Evolutionary conservation across 2,329 filamentous ascomycete genomes (phyloP).

Genomic region (Epichloe sylvatica): DNA sequence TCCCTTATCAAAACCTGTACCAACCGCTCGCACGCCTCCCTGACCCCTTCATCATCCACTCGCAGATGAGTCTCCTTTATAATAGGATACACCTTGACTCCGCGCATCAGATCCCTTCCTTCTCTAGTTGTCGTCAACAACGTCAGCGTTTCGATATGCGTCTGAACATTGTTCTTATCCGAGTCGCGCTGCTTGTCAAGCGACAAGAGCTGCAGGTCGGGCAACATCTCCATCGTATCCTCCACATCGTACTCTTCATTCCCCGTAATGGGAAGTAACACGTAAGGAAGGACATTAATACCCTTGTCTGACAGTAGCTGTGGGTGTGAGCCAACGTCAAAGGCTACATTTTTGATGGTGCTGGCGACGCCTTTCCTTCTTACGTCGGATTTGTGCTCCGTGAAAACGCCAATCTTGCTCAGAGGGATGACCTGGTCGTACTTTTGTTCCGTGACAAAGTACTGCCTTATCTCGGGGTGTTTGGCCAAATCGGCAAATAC

Average conservation of each 20-base stretch:
- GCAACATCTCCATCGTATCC: slow-evolving; percentile 72
- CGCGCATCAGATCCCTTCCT: slow-evolving; percentile 60
- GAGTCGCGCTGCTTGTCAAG: slow-evolving; percentile 78
- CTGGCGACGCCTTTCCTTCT: slow-evolving; percentile 88
- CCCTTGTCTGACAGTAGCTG: slow-evolving; percentile 56
- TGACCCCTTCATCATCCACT: slow-evolving; percentile 64
- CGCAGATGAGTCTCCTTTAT: slow-evolving; percentile 72
- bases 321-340: slow-evolving; percentile 62
- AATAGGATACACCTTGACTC: slow-evolving; percentile 75
- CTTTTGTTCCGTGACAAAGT: slow-evolving; percentile 58
- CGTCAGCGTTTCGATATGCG: slow-evolving; percentile 78
- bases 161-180: slow-evolving; percentile 63
- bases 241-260: slow-evolving; percentile 79
- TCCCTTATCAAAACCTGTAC: slow-evolving; percentile 82
- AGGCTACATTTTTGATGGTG: slow-evolving; percentile 87
- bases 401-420: slow-evolving; percentile 87
- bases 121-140: slow-evolving; percentile 66
- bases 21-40: slow-evolving; percentile 73
- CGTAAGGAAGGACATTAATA: slow-evolving; percentile 74
- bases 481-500: slow-evolving; percentile 87
- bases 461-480: slow-evolving; percentile 57
- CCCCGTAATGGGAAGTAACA: slow-evolving; percentile 77
- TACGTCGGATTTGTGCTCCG: slow-evolving; percentile 71
- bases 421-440: slow-evolving; percentile 80
- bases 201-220: slow-evolving; percentile 77